Base-by-base conservation (phyloP, 2,329 filamentous ascomycete species). In the Rutstroemia sp. region DNA sequence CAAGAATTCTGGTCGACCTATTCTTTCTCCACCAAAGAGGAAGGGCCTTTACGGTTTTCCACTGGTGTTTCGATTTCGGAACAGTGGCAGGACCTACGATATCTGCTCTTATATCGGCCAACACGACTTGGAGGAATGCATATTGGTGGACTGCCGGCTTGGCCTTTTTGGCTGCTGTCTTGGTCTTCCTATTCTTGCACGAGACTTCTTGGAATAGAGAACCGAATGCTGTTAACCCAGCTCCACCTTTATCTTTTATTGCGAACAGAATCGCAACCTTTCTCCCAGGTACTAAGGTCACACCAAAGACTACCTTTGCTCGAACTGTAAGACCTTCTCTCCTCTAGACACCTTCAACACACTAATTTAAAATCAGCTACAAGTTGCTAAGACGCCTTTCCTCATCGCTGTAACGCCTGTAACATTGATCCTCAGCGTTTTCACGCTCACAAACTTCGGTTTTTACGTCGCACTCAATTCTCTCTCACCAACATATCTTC, bases 101-200 rank as follows among this genome's bases (percentile, higher is more conserved):
- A 23, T 71, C 69, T 0, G 73, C 71, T 1, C 74, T 75, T 48
- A 69, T 75, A 44, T 70, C 70, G 1, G 66, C 68, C 0, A 63
- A 67, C 9, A 61, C 57, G 0, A 68, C 69, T 17, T 75, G 72
- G 66, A 68, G 69, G 1, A 60, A 71, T 2, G 69, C 72, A 49
- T 76, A 72, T 60, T 76, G 73, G 73, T 76, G 73, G 72, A 72
- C 70, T 1, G 67, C 74, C n/a, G 72, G 67, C 4, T 57, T 73
- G 1, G 61, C 71, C 2, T 71, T 67, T 0, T 64, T 69, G 37
- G 64, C 70, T 1, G 61, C 70, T 17, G 60, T 75, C 4, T 57
- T 69, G 1, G 68, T 71, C 16, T 69, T 75, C 44, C 45, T 69
- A 23, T 71, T 73, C 45, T 64, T 74, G 7, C 71, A 75, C 58